phyloP scores from a whole-genome alignment of 2,329 filamentous ascomycete species.

The Cercospora canescens region DNA sequence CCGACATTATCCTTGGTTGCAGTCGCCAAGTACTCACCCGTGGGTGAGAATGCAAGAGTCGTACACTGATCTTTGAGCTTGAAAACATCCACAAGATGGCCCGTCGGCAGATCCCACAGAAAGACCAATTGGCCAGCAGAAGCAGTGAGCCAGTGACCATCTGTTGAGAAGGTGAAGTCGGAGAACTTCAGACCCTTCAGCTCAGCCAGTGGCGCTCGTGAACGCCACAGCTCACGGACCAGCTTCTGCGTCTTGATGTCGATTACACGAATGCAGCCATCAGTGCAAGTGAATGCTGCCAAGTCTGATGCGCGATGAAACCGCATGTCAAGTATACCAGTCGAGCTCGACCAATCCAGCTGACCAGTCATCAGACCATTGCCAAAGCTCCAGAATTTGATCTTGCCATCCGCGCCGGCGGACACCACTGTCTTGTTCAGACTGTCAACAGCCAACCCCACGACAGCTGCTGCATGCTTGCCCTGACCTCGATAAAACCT shows the following conservation, averaged over 20 bases:
- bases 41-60: slow-evolving; percentile 81
- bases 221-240: slow-evolving; percentile 90
- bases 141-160: slow-evolving; percentile 91
- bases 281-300: slow-evolving; percentile 84
- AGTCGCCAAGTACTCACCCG: slow-evolving; percentile 92
- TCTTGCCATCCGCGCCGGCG: slow-evolving; percentile 83
- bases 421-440: slow-evolving; percentile 84
- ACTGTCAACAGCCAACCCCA: slow-evolving; percentile 84
- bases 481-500: slow-evolving; percentile 56
- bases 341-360: slow-evolving; percentile 79
- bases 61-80: slow-evolving; percentile 76
- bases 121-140: slow-evolving; percentile 78
- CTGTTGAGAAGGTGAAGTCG: slow-evolving; percentile 71
- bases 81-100: slow-evolving; percentile 92
- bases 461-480: slow-evolving; percentile 79
- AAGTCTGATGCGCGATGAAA: slow-evolving; percentile 84
- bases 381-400: slow-evolving; percentile 98
- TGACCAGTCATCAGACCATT: slow-evolving; percentile 77
- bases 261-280: slow-evolving; percentile 82
- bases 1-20: slow-evolving; percentile 79
- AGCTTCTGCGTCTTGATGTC: slow-evolving; percentile 88
- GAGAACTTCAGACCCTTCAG: slow-evolving; percentile 29
- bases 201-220: slow-evolving; percentile 37
- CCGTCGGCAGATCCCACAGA: slow-evolving; percentile 94
- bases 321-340: slow-evolving; percentile 71